Conservation (phyloP, 352 stramenopile genomes). For the Globisporangium nagaii region DNA sequence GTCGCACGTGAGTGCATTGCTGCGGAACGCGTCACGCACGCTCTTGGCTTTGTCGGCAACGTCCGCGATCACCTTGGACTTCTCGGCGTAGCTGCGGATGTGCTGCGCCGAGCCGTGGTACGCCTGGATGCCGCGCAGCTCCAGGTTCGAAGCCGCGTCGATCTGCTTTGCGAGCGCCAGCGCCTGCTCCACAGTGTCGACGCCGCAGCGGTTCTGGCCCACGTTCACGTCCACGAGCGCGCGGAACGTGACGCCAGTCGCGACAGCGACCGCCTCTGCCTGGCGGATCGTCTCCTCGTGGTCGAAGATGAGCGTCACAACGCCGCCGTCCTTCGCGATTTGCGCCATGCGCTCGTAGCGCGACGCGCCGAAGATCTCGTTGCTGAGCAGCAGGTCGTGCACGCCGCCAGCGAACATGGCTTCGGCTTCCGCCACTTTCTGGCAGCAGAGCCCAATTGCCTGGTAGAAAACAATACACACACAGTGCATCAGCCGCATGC, state of each 20-base stretch:
- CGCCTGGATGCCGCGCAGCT: slow-evolving; percentile 54
- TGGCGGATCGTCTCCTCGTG: slow-evolving; percentile 32
- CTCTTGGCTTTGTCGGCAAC: slow-evolving; percentile 35
- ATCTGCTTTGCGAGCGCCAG: slow-evolving; percentile 37
- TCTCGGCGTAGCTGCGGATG: slow-evolving; percentile 52
- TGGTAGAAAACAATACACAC: not conserved
- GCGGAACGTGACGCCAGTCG: slow-evolving; percentile 27
- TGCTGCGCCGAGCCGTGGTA: slow-evolving; percentile 75
- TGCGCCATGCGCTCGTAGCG: slow-evolving; percentile 50
- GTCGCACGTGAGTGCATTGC: slow-evolving; percentile 34
- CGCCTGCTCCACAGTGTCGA: slow-evolving; percentile 40
- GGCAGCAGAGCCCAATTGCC: slow-evolving; percentile 53
- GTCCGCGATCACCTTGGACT: slow-evolving; percentile 29
- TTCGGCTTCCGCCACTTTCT: slow-evolving; percentile 69
- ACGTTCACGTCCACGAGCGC: slow-evolving; percentile 73
- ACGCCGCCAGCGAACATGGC: slow-evolving; percentile 61
- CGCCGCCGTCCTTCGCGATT: slow-evolving; percentile 27
- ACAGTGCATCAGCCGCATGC: too few relatives aligned
- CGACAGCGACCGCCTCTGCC: slow-evolving; percentile 23
- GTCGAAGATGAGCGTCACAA: slow-evolving; percentile 62
- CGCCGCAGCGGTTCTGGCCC: slow-evolving; percentile 67
- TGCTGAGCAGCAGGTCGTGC: slow-evolving; percentile 57
- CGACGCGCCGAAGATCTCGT: slow-evolving; percentile 43
- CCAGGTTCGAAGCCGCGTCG: slow-evolving; percentile 13
- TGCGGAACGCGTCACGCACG: slow-evolving; percentile 32